Percentiles rank a stretch among this genome's conserved stretches.
Conservation (phyloP, 495 filamentous ascomycete genomes). For the Aspergillus leporis region DNA sequence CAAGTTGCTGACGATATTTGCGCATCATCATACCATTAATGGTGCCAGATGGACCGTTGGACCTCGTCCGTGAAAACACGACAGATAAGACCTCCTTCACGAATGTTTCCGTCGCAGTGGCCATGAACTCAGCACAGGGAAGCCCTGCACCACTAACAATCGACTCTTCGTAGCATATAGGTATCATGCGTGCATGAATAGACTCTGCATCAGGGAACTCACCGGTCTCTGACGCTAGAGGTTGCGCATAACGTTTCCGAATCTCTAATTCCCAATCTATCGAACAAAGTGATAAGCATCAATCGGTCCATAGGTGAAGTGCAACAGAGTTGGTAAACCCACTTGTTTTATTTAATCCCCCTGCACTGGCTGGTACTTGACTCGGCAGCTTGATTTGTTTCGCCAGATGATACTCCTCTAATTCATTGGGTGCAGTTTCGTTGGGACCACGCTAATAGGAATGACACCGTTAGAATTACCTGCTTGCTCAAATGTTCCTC, state of each 20-base stretch:
- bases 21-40: conserved; percentile 75
- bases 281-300: conserved; percentile 23
- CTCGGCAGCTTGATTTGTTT: conserved; percentile 67
- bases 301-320: background rate
- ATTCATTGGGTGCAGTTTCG: conserved; percentile 61
- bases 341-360: conserved; percentile 87
- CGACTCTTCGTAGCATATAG: conserved; percentile 92
- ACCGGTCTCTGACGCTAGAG: conserved; percentile 82
- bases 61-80: conserved; percentile 74
- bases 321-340: conserved; percentile 35
- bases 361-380: conserved; percentile 78
- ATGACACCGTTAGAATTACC: conserved; percentile 13
- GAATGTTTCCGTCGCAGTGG: conserved; percentile 85
- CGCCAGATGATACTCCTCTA: conserved; percentile 68
- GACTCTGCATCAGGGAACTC: conserved; percentile 85
- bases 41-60: conserved; percentile 73
- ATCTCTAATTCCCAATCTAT: conserved; percentile 90
- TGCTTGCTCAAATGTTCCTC: background rate
- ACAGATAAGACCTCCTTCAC: conserved; percentile 84
- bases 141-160: conserved; percentile 70
- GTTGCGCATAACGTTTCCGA: conserved; percentile 84
- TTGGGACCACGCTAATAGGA: conserved; percentile 61
- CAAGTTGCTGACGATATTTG: conserved; percentile 70
- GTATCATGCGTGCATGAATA: conserved; percentile 83
- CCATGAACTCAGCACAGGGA: conserved; percentile 81